Percentiles rank a stretch among this genome's conserved stretches.
These are phyloP conservation scores for Maudiozyma serrabonitensis DNA, from an alignment of 805 yeast species.

Conservation along the genomic window DNA sequence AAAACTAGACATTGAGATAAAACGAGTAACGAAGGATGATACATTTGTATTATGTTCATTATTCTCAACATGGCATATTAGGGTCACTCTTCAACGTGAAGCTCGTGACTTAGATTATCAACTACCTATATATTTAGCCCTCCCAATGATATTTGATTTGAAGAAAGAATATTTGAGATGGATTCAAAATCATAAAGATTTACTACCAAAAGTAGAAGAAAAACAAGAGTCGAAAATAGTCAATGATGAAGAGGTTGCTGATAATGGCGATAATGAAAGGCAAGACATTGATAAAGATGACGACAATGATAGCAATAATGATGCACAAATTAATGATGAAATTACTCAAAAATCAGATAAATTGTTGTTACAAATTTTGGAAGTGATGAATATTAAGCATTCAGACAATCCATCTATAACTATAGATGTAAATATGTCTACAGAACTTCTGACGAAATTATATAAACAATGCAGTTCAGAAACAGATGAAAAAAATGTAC, in stretches of 20 bases:
- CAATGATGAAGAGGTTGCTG: background rate
- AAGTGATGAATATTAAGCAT: background rate
- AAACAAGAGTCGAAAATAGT: background rate
- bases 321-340: background rate
- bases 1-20: slow-evolving; percentile 41
- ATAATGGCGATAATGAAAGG: background rate
- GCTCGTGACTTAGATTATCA: slow-evolving; percentile 66
- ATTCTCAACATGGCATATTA: slow-evolving; percentile 56
- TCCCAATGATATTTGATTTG: slow-evolving; percentile 68
- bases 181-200: slow-evolving; percentile 50
- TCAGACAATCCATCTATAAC: background rate
- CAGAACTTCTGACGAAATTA: slow-evolving; percentile 22
- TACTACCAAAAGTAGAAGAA: background rate
- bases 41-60: slow-evolving; percentile 60
- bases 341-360: background rate
- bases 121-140: slow-evolving; percentile 66
- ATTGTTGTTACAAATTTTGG: background rate
- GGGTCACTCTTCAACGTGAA: slow-evolving; percentile 72
- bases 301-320: slow-evolving; percentile 10
- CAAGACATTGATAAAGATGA: slow-evolving; percentile 4
- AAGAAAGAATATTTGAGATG: slow-evolving; percentile 63
- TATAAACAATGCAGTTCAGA: slow-evolving; percentile 31
- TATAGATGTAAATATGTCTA: background rate
- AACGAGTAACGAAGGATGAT: slow-evolving; percentile 27
- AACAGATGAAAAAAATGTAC: slow-evolving; percentile 43